A percentile compares a stretch with the other conserved stretches of the same genome.
Conservation (phyloP, 345 rosid species). For the Brassica nigra region DNA sequence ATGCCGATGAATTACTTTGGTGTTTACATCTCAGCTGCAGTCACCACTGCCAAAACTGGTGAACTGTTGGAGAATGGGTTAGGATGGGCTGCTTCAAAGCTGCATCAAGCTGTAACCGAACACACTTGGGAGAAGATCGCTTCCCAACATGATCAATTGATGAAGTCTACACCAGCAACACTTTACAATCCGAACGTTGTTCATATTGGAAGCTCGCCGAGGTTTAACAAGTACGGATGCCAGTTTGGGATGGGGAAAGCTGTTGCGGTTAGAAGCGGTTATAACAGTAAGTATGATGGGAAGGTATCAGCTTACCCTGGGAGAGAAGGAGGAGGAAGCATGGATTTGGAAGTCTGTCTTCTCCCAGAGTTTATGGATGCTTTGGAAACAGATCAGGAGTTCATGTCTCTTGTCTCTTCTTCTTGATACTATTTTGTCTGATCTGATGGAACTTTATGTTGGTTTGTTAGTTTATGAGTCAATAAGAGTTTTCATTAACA, state of each 20-base stretch:
- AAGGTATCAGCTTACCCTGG: conserved; percentile 58
- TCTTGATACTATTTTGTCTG: background rate
- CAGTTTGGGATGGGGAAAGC: conserved; percentile 81
- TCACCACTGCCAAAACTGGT: conserved; percentile 37
- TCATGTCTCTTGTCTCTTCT: background rate
- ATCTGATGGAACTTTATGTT: no score
- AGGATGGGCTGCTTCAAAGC: conserved; percentile 70
- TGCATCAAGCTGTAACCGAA: conserved; percentile 53
- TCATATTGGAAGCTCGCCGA: conserved; percentile 76
- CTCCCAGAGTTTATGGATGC: conserved; percentile 54
- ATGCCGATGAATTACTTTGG: conserved; percentile 59
- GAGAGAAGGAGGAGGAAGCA: conserved; percentile 61
- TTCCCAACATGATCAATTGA: background rate
- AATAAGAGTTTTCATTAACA: background rate
- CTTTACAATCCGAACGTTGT: conserved; percentile 16
- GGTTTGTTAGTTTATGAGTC: background rate
- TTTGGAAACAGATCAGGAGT: conserved; percentile 51
- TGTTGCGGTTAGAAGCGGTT: conserved; percentile 63
- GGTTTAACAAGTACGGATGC: conserved; percentile 67
- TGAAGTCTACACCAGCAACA: background rate
- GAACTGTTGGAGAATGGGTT: conserved; percentile 49
- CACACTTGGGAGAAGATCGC: conserved; percentile 38
- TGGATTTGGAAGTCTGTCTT: conserved; percentile 70
- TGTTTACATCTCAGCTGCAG: conserved; percentile 42
- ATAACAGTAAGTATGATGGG: conserved; percentile 63